phyloP scores from a whole-genome alignment of 192 early-diverging fungal species.

The Podila epicladia region DNA sequence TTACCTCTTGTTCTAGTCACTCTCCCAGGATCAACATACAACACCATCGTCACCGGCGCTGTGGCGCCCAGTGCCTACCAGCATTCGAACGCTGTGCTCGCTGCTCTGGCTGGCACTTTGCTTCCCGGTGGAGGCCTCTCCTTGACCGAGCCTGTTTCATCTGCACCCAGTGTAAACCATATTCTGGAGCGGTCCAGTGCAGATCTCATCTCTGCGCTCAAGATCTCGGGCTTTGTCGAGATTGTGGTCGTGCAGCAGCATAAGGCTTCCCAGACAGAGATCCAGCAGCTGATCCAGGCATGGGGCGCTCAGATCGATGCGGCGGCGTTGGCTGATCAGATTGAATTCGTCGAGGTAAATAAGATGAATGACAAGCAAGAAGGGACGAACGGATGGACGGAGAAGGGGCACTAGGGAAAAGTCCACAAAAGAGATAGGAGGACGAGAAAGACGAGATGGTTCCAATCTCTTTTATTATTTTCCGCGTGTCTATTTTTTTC shows the following conservation, averaged over 20 bases:
- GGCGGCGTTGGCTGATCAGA: slow-evolving; percentile 44
- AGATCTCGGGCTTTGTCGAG: slow-evolving; percentile 89
- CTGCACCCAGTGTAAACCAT: slow-evolving; percentile 54
- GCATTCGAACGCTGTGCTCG: slow-evolving; percentile 71
- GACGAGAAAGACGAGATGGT: neutral
- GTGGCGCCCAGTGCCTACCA: slow-evolving; percentile 64
- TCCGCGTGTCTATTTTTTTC: neutral
- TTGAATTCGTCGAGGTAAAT: slow-evolving; percentile 54
- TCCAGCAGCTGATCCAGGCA: slow-evolving; percentile 58
- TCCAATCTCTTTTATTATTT: slow-evolving; percentile 1
- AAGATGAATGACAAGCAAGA: neutral
- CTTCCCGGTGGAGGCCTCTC: slow-evolving; percentile 72
- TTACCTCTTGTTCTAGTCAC: slow-evolving; percentile 45
- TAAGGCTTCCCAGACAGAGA: slow-evolving; percentile 56
- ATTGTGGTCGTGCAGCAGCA: slow-evolving; percentile 46
- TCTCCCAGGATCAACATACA: slow-evolving; percentile 65
- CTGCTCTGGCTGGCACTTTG: slow-evolving; percentile 69
- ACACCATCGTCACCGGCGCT: slow-evolving; percentile 68
- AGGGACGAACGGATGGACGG: no score
- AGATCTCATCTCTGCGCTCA: slow-evolving; percentile 74
- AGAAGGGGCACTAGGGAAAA: no score
- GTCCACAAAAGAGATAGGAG: neutral
- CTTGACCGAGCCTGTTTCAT: slow-evolving; percentile 75
- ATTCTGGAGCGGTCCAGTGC: slow-evolving; percentile 62
- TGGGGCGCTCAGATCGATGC: slow-evolving; percentile 68